Base-by-base conservation (phyloP, 2,329 filamentous ascomycete genomes). In the Karstenula rhodostoma region DNA sequence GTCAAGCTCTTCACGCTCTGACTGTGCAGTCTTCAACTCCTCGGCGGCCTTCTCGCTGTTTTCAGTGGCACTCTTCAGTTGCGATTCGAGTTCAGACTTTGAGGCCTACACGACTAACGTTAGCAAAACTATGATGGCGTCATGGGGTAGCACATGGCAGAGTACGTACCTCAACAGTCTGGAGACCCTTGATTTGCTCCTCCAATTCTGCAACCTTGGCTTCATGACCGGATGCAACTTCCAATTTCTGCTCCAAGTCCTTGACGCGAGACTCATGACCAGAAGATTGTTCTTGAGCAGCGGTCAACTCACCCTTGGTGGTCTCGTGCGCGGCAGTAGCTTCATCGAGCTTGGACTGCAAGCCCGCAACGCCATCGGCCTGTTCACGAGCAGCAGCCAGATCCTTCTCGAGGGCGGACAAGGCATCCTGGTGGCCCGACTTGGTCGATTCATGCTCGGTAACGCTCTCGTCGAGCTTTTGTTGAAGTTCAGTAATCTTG, bases 341-440 rank as follows among this genome's bases (percentile, higher is more conserved):
- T 50, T 68, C 62, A 15, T 73, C 70, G 10, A 74, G 63, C 58
- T 73, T 62, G 40, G 56, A 59, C 56, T 71, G 62, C 5, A 73
- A 56, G 19, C 68, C 69, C 19, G 64, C 42, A 42, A 65, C 59
- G 60, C 69, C 70, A 15, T 57, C 56, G 17, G 61, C 61, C 40
- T 69, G 60, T 48, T 66, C 62, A 37, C 67, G 62, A 12, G 69
- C 58, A 12, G 66, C 55, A 37, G 65, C 62, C n/a, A 71, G 63
- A 29, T 67, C 64, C 43, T 48, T 65, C 40, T 68, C 64, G 9
- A 67, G 62, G 12, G 66, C 57, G 27, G 62, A 65, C 58, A 68
- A 54, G 17, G 52, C 52, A 15, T 55, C 52, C 27, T 55, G 22
- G 42, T 55, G 52, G 27, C 52, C 42, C 22, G 44, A 25, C 53